phyloP scores from a whole-genome alignment of 2,329 filamentous ascomycete genomes.

The Hypoxylon sp. region DNA sequence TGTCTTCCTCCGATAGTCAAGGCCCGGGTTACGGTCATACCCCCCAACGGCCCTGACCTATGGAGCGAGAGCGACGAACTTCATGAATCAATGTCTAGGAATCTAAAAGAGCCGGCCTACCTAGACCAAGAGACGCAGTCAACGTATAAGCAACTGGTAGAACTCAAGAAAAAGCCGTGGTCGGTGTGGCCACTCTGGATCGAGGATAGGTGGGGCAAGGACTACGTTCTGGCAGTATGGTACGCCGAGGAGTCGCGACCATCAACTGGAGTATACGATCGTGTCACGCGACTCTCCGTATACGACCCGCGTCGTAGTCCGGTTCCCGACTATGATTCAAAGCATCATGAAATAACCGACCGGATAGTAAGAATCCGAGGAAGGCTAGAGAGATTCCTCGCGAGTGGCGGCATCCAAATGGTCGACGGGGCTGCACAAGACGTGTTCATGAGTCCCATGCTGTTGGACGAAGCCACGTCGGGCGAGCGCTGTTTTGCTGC shows the following conservation, averaged over 20 bases:
- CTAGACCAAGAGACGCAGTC: neutral
- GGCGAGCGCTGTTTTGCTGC: conserved; percentile 48
- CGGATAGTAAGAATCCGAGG: conserved; percentile 31
- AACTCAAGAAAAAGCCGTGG: conserved; percentile 43
- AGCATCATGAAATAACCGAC: conserved; percentile 16
- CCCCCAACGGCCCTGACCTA: conserved; percentile 46
- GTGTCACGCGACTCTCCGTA: conserved; percentile 28
- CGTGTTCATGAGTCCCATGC: conserved; percentile 37
- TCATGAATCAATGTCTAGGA: conserved; percentile 28
- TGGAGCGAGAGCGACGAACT: conserved; percentile 38
- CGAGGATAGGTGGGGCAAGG: conserved; percentile 47
- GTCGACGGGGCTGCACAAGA: neutral
- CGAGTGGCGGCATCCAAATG: conserved; percentile 23
- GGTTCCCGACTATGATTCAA: neutral
- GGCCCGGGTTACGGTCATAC: conserved; percentile 19
- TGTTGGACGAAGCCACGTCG: conserved; percentile 40
- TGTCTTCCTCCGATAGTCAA: conserved; percentile 37
- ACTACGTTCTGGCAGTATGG: conserved; percentile 44
- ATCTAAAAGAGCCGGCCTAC: conserved; percentile 18
- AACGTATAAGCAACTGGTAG: conserved; percentile 26
- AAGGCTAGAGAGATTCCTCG: conserved; percentile 29
- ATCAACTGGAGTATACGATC: conserved; percentile 18
- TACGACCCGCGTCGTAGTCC: conserved; percentile 46
- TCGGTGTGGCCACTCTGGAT: conserved; percentile 48
- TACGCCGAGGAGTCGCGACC: conserved; percentile 10